Base-by-base conservation (phyloP, 345 rosid genomes). In the Adansonia digitata region DNA sequence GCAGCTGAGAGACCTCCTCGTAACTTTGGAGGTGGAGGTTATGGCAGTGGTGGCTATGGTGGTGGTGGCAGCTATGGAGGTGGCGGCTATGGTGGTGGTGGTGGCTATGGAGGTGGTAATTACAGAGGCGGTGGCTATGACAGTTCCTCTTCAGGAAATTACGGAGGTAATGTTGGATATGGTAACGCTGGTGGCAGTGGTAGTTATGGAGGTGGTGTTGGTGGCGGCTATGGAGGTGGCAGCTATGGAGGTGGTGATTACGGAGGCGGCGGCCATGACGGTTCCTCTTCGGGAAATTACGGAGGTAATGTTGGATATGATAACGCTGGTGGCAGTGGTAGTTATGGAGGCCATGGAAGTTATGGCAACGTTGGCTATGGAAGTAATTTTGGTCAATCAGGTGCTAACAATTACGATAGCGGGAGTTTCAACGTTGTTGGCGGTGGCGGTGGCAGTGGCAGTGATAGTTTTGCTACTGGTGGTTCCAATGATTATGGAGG, bases 1-100 rank as follows among this genome's bases (percentile, higher is more conserved):
- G 98, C 98, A 73, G 68, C 78, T 52, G 98, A 94, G 15, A 86
- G 92, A 78, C 61, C 87, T 63, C 85, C 84, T 40, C 72, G 94
- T 37, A 82, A 85, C 64, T 79, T 74, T 74, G 83, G 82, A 0
- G 77, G 71, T 42, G 86, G 90, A 0, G 75, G 79, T 26, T 57
- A 20, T 24, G 22, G 22, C 10, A 53, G 37, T 0, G 39, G 63
- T 4, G 62, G 62, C 0, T 56, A 56, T 11, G 62, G 62, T 5
- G 62, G 62, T 26, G 62, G 35, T 6, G 3, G 62, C 1, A 17
- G 62, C 18, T 26, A 27, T 26, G 62, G 62, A 1, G 35, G 34
- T 5, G 35, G 62, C 0, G 62, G 62, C 0, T 56, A 56, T 11
- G 62, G 62, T 5, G 62, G 62, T 26, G 62, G 35, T 6, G 3